Evolutionary conservation across 768 basidiomycete species (phyloP).

Genomic region (Zangia roseola): DNA sequence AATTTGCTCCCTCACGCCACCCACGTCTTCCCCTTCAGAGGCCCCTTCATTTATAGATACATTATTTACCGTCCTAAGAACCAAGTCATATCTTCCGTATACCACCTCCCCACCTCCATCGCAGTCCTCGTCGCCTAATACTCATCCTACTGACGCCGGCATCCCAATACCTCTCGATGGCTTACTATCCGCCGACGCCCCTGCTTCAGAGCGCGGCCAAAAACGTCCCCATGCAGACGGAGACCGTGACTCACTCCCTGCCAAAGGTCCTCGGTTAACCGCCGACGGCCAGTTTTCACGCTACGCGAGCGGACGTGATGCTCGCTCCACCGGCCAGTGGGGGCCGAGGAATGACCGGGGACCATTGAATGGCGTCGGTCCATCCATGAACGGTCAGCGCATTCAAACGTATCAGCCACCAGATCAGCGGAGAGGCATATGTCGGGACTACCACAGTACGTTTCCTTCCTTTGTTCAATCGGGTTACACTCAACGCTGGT

Average conservation of each 20-base stretch:
- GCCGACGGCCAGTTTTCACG: conserved; percentile 68
- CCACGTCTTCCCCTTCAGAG: conserved; percentile 45
- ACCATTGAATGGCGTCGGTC: conserved; percentile 25
- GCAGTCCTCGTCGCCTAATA: conserved; percentile 35
- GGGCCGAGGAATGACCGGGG: conserved; percentile 33
- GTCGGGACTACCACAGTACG: conserved; percentile 93
- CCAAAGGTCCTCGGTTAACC: conserved; percentile 71
- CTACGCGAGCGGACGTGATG: conserved; percentile 45
- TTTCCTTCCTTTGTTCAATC: conserved; percentile 16
- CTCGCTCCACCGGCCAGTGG: conserved; percentile 45
- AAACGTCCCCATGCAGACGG: conserved; percentile 68
- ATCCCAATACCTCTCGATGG: conserved; percentile 80
- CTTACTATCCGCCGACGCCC: conserved; percentile 46
- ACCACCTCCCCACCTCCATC: conserved; percentile 41
- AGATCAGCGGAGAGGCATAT: conserved; percentile 74
- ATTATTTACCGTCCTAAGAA: conserved; percentile 80
- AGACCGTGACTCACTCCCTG: conserved; percentile 57
- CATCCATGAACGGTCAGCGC: conserved; percentile 42
- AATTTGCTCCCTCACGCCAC: conserved; percentile 1
- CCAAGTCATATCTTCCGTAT: conserved; percentile 85
- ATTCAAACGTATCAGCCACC: conserved; percentile 66
- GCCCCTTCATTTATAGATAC: conserved; percentile 76
- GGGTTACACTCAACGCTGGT: conserved; percentile 10
- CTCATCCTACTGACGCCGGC: conserved; percentile 50
- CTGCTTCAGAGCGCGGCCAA: conserved; percentile 52